Conservation (phyloP, 345 rosid species). For the Capsella bursapastoris region DNA sequence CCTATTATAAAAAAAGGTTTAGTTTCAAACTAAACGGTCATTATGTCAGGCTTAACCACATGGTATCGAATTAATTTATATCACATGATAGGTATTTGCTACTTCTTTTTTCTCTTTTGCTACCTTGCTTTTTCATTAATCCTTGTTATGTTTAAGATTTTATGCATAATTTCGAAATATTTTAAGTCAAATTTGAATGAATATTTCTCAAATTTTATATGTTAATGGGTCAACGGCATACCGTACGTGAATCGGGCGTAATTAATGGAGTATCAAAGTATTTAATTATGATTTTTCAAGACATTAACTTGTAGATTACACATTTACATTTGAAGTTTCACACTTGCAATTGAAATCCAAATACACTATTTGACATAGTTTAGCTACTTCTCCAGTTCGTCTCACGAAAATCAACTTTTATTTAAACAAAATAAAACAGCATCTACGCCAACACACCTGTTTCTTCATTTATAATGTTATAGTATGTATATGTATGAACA, state of each 20-base stretch:
- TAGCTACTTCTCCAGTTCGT: constrained; percentile 22
- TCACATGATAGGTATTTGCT: constrained; percentile 31
- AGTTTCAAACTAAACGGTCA: constrained; percentile 42
- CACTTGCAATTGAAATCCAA: constrained; percentile 20
- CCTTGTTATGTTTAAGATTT: neutral
- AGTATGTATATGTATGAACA: neutral
- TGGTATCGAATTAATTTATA: constrained; percentile 9
- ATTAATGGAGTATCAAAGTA: constrained; percentile 7
- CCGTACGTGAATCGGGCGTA: constrained; percentile 18
- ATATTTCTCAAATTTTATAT: constrained; percentile 3
- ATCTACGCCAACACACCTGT: constrained; percentile 18
- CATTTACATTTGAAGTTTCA: constrained; percentile 26
- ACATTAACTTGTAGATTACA: constrained; percentile 30
- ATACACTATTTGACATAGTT: constrained; percentile 13
- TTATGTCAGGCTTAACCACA: constrained; percentile 47
- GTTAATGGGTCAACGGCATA: constrained; percentile 30
- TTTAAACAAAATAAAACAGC: constrained; percentile 10
- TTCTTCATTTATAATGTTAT: neutral
- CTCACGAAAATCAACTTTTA: no score
- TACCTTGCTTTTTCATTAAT: neutral
- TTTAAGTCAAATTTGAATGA: constrained; percentile 1
- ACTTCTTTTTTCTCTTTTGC: neutral
- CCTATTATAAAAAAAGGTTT: constrained; percentile 26
- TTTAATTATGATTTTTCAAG: neutral
- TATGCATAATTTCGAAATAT: neutral